phyloP scores from a whole-genome alignment of 805 yeast species.

The Tetrapisispora namnaoensis region DNA sequence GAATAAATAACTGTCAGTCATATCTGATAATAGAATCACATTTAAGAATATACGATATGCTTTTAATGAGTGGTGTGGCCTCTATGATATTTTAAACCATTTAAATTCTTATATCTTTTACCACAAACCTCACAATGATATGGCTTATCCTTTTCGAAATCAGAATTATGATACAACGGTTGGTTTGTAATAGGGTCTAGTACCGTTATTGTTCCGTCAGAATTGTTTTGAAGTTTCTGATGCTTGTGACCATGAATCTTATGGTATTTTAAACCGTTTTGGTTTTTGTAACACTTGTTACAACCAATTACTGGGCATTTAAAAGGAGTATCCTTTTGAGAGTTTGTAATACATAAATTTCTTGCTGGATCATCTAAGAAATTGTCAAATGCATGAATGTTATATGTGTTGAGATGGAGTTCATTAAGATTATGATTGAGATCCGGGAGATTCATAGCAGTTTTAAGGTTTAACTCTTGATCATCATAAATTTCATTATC shows the following conservation, averaged over 20 bases:
- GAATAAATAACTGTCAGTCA: background rate
- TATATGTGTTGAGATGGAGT: background rate
- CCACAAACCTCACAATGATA: conserved; percentile 98
- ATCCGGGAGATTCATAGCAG: conserved; percentile 1
- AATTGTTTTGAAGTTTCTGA: conserved; percentile 80
- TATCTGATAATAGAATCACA: background rate
- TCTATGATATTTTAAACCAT: conserved; percentile 93
- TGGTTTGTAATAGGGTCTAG: conserved; percentile 85
- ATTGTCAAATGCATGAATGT: conserved; percentile 33
- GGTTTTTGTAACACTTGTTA: conserved; percentile 94
- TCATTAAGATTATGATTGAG: background rate
- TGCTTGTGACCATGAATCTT: conserved; percentile 94
- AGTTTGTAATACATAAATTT: conserved; percentile 84
- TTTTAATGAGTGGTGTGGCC: conserved; percentile 90
- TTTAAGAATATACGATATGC: background rate
- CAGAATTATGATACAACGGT: conserved; percentile 88
- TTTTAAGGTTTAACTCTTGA: background rate
- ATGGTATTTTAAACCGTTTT: conserved; percentile 94
- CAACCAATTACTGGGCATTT: conserved; percentile 98
- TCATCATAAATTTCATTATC: background rate
- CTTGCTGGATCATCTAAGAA: conserved; percentile 97
- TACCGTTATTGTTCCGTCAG: conserved; percentile 86
- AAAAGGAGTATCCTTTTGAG: conserved; percentile 87
- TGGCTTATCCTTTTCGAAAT: conserved; percentile 95
- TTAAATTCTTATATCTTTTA: conserved; percentile 88